Evolutionary conservation across 2,329 filamentous ascomycete species (phyloP).

Genomic region (Cladosporium sp.): DNA sequence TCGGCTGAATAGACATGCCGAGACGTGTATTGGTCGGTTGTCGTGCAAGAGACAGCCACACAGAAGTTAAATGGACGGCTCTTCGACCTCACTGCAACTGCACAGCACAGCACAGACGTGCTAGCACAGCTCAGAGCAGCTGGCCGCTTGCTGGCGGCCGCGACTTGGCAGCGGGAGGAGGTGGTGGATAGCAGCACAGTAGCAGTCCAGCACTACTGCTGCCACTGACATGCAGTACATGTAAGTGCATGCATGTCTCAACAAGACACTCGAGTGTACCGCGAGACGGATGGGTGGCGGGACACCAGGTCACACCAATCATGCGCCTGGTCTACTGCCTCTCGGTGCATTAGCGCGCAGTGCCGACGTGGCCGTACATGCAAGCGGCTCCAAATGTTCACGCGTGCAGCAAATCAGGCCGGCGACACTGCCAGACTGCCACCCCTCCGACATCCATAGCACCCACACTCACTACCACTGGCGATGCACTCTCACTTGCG

Average conservation of each 20-base stretch:
- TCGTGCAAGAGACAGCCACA: too few relatives aligned
- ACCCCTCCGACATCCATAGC: background rate
- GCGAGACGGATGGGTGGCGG: background rate
- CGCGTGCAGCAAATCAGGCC: constrained; percentile 2
- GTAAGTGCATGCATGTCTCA: constrained; percentile 11
- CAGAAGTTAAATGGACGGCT: too few relatives aligned
- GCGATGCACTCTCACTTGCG: background rate
- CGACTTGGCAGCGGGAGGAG: background rate
- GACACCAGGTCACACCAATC: constrained; percentile 1
- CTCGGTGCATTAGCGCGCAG: constrained; percentile 1
- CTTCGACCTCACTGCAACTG: too few relatives aligned
- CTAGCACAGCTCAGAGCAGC: too few relatives aligned
- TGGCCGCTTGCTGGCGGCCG: background rate
- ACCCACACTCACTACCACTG: background rate
- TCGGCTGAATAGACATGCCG: too few relatives aligned
- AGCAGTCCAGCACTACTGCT: too few relatives aligned
- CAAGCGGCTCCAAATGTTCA: background rate
- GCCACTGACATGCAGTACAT: too few relatives aligned
- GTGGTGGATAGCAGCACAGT: background rate
- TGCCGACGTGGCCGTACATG: background rate
- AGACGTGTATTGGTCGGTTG: too few relatives aligned
- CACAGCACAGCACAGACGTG: too few relatives aligned
- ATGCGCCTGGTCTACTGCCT: background rate
- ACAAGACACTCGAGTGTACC: background rate
- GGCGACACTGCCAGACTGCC: background rate